Percentiles rank a stretch among this genome's conserved stretches.
Evolutionary conservation across 2,329 filamentous ascomycete species (phyloP).

Genomic region (Pseudogymnoascus sp.): DNA sequence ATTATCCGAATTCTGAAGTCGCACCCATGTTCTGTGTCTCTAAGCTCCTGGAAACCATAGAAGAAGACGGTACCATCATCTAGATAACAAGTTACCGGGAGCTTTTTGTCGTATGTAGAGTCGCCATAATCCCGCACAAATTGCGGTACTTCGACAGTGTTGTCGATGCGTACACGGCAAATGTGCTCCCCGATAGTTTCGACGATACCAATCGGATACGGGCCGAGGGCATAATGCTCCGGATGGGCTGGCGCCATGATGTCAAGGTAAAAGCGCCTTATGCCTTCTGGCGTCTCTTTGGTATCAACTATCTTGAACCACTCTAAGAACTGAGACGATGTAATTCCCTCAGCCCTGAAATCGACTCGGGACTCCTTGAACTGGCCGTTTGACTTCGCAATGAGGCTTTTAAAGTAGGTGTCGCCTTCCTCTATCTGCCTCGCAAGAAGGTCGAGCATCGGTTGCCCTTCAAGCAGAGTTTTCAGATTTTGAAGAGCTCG

Average conservation of each 20-base stretch:
- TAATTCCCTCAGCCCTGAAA: neutral
- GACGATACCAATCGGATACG: neutral
- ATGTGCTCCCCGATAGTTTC: neutral
- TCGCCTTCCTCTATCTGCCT: neutral
- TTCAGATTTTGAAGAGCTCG: neutral
- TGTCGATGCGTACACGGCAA: neutral
- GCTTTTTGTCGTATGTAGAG: neutral
- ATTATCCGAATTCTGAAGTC: neutral
- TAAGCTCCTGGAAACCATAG: neutral
- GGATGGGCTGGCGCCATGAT: neutral
- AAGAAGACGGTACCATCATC: neutral
- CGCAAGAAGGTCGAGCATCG: neutral
- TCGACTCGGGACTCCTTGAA: neutral
- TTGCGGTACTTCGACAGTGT: neutral
- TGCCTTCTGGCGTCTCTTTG: neutral
- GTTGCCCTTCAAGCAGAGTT: neutral
- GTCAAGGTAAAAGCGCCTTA: neutral
- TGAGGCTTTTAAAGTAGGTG: neutral
- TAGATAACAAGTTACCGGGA: neutral
- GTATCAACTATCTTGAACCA: neutral
- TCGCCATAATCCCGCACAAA: neutral
- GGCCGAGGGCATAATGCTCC: neutral
- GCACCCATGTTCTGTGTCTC: neutral
- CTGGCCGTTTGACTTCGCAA: neutral
- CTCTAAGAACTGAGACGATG: neutral